Conservation (phyloP, 2,329 filamentous ascomycete genomes). For the Neopestalotiopsis sp. region DNA sequence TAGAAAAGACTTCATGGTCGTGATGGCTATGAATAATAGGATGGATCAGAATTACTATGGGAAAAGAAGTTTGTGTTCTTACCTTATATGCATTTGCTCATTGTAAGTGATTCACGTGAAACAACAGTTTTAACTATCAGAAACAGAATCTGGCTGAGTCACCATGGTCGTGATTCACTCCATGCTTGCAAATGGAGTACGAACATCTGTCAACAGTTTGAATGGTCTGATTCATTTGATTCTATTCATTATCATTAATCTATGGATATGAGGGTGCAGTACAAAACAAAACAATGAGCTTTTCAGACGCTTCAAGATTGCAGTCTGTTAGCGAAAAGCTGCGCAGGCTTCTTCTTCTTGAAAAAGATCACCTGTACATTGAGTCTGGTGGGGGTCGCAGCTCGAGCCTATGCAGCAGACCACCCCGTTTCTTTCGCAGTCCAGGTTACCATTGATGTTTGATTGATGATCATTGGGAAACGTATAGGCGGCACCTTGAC, state of each 20-base stretch:
- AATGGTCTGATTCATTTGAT: no score
- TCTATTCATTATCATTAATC: no score
- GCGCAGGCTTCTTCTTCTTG: background rate
- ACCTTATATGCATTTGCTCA: no score
- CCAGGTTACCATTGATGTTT: constrained; percentile 7
- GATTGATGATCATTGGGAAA: constrained; percentile 7
- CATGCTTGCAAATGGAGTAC: no score
- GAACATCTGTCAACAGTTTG: no score
- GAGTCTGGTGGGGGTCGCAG: background rate
- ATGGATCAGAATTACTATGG: no score
- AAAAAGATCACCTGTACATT: background rate
- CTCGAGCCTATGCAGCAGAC: background rate
- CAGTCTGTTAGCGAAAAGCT: background rate
- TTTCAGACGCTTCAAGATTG: background rate
- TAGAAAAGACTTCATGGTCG: background rate
- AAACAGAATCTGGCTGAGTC: no score
- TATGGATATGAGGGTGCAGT: background rate
- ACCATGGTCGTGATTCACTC: no score
- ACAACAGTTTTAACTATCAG: no score
- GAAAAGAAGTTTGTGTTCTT: no score
- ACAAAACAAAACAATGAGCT: background rate
- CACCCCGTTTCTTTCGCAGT: background rate
- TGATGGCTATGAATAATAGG: no score
- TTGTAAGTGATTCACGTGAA: no score
- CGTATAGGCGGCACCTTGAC: constrained; percentile 3